Evolutionary conservation across 192 early-diverging fungal species (phyloP), one percentile per base, ranked within the genome.

Genomic region (Spinellus fusiger): DNA sequence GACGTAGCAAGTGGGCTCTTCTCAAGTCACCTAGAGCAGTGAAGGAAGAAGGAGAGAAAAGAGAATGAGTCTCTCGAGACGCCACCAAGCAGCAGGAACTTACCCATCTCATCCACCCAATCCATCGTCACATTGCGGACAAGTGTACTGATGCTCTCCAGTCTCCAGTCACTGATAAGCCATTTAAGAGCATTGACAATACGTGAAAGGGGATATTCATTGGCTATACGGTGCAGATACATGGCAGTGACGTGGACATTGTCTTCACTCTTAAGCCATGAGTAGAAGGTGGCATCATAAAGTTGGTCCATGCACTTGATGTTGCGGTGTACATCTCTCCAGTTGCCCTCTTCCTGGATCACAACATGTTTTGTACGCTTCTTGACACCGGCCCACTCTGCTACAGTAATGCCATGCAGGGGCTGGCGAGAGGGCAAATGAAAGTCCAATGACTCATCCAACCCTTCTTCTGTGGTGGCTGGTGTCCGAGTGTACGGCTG

Each of bases 111-210:
- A 26, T 78, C 76, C 58, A 80, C 69, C 87, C 87, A 89, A 71
- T 84, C 85, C 59, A 84, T 74, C 15, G 84, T 86, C 37, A 89
- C 80, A 61, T 86, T 81, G 35, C 82, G 70, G n/a, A 89, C 80
- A 12, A 89, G 76, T 18, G 82, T 71, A 35, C 77, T 82, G 44
- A 84, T 89, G 25, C 84, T 86, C 66, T 87, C 84, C 54, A 87
- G 77, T 12, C 83, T 73, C 87, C 87, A 89, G 28, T 80, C 82
- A 23, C 81, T 81, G 51, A 89, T 80, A 2, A 89, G 78, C 87
- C 87, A 89, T 58, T 83, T 82, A 13, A 89, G 70, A 3, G 87
- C 86, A 68, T 89, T 87, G 62, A 86, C 83, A 40, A 87, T 89
- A 53, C 87, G 81, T 49, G 80, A 81, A 51, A 87, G 76, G 31